Evolutionary conservation across 805 yeast genomes (phyloP), one percentile per base, ranked within the genome.

Genomic region (Cyberlindnera americana): DNA sequence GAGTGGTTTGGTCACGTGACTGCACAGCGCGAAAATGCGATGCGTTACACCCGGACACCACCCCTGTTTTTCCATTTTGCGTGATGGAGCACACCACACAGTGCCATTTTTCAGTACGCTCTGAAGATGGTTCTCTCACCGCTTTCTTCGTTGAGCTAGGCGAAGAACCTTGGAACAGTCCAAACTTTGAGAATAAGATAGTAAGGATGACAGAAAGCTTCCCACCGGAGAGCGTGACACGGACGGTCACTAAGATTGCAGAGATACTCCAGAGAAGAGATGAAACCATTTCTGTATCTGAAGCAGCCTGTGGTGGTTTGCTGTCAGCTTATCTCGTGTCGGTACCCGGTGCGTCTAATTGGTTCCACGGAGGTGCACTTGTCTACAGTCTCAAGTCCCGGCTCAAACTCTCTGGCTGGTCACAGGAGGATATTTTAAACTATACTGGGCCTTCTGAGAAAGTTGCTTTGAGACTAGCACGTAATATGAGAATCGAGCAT

Each of bases 271-370:
- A 74, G 15, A 56, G 59, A 15, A 66, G 78, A 19, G 61, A 70
- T 12, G 80, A 81, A 56, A 83, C 95, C 1, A 64, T 87, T 17
- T 85, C 95, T 0, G 82, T 84, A 1, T 79, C 90, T 6, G 96
- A 87, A 53, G 89, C 90, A 3, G 95, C 95, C 0, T 87, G 95
- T 59, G 96, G 96, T 8, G 96, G 96, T 0, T 69, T 87, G 13
- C 64, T 87, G 7, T 81, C 93, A 4, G 85, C 95, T 1, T 86
- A 84, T 53, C 59, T 87, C 16, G 88, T 88, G 6, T 75, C 91
- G 1, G 78, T 84, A 4, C 90, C 95, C 0, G 95, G 96, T 4
- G 95, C 95, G 0, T 82, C 93, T 9, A 65, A 71, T 43, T 88
- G 83, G 62, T 87, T 82, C 52, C 83, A 84, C 43, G 96, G 96